Conservation (phyloP, 2,329 filamentous ascomycete species). For the Coniochaeta sp. region DNA sequence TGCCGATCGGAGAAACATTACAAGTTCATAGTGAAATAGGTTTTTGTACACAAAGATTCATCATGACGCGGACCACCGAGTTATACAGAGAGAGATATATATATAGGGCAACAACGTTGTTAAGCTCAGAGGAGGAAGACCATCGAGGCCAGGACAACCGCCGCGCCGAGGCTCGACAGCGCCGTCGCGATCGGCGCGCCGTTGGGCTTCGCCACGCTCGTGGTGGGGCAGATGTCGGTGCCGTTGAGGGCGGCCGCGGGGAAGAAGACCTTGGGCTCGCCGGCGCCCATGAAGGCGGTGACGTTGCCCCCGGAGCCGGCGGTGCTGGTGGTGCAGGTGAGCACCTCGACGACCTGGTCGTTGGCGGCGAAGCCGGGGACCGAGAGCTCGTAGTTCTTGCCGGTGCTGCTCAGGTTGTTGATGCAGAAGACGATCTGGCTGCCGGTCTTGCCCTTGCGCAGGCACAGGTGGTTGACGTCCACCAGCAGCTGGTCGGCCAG, state of each 20-base stretch:
- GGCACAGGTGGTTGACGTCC: constrained; percentile 18
- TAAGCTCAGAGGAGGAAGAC: neutral
- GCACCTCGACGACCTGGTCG: constrained; percentile 16
- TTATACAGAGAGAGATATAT: neutral
- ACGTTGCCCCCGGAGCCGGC: constrained; percentile 12
- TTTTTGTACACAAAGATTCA: neutral
- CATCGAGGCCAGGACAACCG: neutral
- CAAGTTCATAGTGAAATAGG: neutral
- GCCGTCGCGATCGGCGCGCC: neutral
- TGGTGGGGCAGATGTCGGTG: constrained; percentile 14
- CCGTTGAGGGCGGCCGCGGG: constrained; percentile 7
- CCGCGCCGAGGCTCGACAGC: neutral
- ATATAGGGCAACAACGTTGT: neutral
- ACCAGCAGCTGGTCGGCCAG: constrained; percentile 11
- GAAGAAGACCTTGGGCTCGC: constrained; percentile 16
- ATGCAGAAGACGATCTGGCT: constrained; percentile 18
- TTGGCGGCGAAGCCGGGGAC: constrained; percentile 16
- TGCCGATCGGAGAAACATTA: neutral
- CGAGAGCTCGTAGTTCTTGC: constrained; percentile 13
- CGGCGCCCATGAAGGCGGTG: constrained; percentile 12
- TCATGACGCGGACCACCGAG: neutral
- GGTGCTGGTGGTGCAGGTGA: constrained; percentile 11
- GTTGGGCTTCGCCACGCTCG: constrained; percentile 4
- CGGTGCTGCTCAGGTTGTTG: constrained; percentile 18
- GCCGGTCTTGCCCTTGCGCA: constrained; percentile 17